phyloP scores from a whole-genome alignment of 768 basidiomycete species.

The Boletus fagicola region DNA sequence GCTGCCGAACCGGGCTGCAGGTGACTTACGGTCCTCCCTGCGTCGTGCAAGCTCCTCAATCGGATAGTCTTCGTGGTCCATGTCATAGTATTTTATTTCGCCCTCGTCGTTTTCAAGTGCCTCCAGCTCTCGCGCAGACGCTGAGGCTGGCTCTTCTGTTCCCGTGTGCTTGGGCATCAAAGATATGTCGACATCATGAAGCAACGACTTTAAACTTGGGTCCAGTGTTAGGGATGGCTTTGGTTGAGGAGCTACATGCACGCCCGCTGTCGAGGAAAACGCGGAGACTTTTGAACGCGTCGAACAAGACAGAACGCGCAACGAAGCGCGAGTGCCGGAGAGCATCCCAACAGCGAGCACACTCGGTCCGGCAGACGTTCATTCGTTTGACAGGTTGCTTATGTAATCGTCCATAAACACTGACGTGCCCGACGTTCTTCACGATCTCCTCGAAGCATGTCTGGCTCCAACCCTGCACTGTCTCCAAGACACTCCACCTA shows the following conservation, averaged over 20 bases:
- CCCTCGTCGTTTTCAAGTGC: constrained; percentile 40
- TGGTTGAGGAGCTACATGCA: constrained; percentile 38
- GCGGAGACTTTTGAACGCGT: constrained; percentile 21
- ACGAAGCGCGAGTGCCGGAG: constrained; percentile 20
- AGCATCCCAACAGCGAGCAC: constrained; percentile 18
- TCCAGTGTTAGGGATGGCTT: constrained; percentile 65
- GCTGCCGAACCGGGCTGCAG: constrained; percentile 80
- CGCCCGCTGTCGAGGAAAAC: constrained; percentile 34
- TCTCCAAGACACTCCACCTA: constrained; percentile 5
- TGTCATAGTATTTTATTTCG: constrained; percentile 32
- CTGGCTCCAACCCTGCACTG: constrained; percentile 9
- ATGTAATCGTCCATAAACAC: constrained; percentile 14
- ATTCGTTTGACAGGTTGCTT: constrained; percentile 10
- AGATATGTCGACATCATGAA: constrained; percentile 69
- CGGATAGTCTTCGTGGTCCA: constrained; percentile 33
- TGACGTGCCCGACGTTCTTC: background rate
- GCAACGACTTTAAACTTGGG: constrained; percentile 57
- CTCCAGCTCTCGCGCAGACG: constrained; percentile 54
- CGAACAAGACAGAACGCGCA: constrained; percentile 25
- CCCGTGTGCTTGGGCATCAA: constrained; percentile 39
- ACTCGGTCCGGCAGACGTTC: background rate
- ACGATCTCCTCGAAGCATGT: constrained; percentile 13
- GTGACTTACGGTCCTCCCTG: constrained; percentile 59
- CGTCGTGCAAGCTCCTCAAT: constrained; percentile 25
- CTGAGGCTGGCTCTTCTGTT: constrained; percentile 22